Base-by-base conservation (phyloP, 2,329 filamentous ascomycete genomes). In the Rhynchosporium agropyri region DNA sequence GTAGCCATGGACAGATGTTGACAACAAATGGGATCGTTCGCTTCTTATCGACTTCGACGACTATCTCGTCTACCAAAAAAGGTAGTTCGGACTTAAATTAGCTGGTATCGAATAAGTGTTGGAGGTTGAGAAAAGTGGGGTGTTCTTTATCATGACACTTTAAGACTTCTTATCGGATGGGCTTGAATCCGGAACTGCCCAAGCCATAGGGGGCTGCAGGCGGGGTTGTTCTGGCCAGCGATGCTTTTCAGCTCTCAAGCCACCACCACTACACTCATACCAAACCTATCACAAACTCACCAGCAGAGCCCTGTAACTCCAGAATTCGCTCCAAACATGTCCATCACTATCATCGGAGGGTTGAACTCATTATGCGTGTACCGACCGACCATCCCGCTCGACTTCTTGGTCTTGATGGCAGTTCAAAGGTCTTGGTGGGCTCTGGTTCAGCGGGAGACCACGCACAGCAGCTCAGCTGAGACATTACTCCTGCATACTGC, bases 351-450 rank as follows among this genome's bases (percentile, higher is more conserved):
- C 9, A 10, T 36, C 2, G 15, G 13, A 54, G 28, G 20, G 50
- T 33, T 54, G n/a, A 12, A 13, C 29, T 9, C 50, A 38, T 38
- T 36, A 38, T 53, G 50, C 31, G 20, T 42, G 33, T 36, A 54
- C 3, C 36, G 20, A 54, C 36, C 33, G 33, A 36, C 33, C 9
- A 36, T 10, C 36, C 51, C 51, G 51, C 51, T 40, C 29, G 20
- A 50, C 50, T 55, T 58, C 4, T 33, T 38, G 51, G 29, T 62
- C 61, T 64, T 55, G 54, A 61, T 36, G 33, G 33, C 59, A 64
- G 58, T 61, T 20, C 29, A 33, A 26, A 29, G 10, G 59, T 36
- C 33, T 36, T 36, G 33, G 33, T 36, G 33, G 33, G 33, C n/a
- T 51, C 49, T 45, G n/a, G 13, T 55, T 49, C 58, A 60, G n/a